Base-by-base conservation (phyloP, 2,329 filamentous ascomycete species). In the Paecilomyces variotii region DNA sequence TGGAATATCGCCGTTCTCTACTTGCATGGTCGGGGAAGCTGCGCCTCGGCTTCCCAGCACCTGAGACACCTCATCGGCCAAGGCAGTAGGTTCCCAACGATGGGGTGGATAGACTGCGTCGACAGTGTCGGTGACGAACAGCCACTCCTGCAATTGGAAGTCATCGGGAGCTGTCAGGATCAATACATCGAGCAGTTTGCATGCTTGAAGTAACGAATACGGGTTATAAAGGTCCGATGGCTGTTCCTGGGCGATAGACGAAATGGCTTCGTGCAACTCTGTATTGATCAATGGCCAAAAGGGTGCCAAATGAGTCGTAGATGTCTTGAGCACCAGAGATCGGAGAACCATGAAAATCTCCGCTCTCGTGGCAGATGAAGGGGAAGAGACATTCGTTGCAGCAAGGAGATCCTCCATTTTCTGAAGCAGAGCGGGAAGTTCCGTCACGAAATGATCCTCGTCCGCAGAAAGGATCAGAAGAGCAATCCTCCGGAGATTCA, bases 91-190 rank as follows among this genome's bases (percentile, higher is more conserved):
- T 60, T 86, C 82, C 76, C 87, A 87, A 56, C 80, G 78, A 12
- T 84, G 76, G 0, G 90, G 87, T 11, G 89, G 86, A 74, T 99
- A 96, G 34, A 99, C 89, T 0, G 94, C 92, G 67, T 99, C 94
- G 63, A 97, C 92, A 12, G 93, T 97, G 74, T 99, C 94, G 1
- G 91, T 96, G 57, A 99, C 87, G 73, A 96, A 99, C 3, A 97
- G 84, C 94, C 94, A 99, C 78, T 97, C 91, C 68, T 96, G 88
- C n/a, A 97, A 83, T 73, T 97, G 94, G 75, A 97, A 99, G 72
- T 99, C 94, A 65, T 99, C 94, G 0, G 92, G 93, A 3, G 89
- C 88, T 6, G 92, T 80, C 51, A 91, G 87, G 12, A 97, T 83
- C n/a, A 99, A 80, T 24, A 91, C 80, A 68, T 99, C 94, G 2